Percentiles rank a stretch among this genome's conserved stretches.
Conservation (phyloP, 495 filamentous ascomycete species). For the Penicillium turbatum region DNA sequence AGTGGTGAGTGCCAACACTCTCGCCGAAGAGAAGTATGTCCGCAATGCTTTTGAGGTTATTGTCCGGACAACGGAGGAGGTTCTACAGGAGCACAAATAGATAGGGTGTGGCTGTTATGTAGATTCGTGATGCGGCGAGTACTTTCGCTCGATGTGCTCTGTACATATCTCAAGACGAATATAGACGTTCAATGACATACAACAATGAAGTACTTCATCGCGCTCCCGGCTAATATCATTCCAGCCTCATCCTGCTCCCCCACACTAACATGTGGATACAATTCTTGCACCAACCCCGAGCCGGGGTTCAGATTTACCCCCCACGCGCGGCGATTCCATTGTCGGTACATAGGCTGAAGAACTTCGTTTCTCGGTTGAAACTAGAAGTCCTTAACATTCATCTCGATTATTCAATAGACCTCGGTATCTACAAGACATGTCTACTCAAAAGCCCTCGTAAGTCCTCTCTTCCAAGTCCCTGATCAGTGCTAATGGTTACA, state of each 20-base stretch:
- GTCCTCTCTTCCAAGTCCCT: not conserved
- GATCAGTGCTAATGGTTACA: not conserved
- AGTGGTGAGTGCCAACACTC: slow-evolving; percentile 66
- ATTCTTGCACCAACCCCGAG: not conserved
- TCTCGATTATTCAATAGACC: not conserved
- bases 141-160: not conserved
- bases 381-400: not conserved
- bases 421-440: not conserved
- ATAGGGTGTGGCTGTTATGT: not conserved
- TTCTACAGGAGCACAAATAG: slow-evolving; percentile 28
- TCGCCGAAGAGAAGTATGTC: slow-evolving; percentile 68
- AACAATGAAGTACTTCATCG: not conserved
- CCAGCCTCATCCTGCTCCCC: not conserved
- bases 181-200: not conserved
- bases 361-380: not conserved
- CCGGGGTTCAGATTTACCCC: not conserved
- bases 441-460: slow-evolving; percentile 6
- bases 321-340: not conserved
- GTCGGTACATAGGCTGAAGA: not conserved
- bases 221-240: no score
- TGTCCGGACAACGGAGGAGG: slow-evolving; percentile 62
- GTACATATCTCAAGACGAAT: not conserved
- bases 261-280: not conserved
- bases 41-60: slow-evolving; percentile 74
- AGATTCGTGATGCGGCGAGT: not conserved